Base-by-base conservation (phyloP, 2,329 filamentous ascomycete species). In the Trichoderma aggressivum region DNA sequence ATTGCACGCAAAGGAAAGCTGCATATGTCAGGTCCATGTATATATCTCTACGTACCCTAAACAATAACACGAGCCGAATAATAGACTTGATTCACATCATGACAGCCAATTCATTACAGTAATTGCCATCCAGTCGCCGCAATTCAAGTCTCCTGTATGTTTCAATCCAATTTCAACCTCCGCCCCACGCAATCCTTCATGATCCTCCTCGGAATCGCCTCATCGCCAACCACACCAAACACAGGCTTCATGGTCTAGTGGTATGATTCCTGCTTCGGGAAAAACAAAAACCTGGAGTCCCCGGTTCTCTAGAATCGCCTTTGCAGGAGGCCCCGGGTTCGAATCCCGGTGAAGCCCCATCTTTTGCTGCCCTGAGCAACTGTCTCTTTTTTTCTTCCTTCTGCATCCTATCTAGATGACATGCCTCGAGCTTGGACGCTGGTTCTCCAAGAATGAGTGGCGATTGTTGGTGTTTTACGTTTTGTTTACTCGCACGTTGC, bases 301-400 rank as follows among this genome's bases (percentile, higher is more conserved):
- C 71, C 69, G 71, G 32, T 74, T 74, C 69, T 65, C 43, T 47
- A 72, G 67, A 74, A 72, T 73, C 72, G 66, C 73, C 73, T 68
- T 72, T 74, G 70, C 58, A 73, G 71, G 74, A 74, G 73, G 74
- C 69, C 73, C 73, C 74, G 74, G 73, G 74, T 74, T 75, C 73
- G 70, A 75, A 73, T 73, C 71, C 67, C 70, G 70, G 71, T 70
- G 65, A 72, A 72, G 63, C 73, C 72, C 73, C 47, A 59, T 60
- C 68, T 71, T 71, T 73, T 72, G 59, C 50, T 59, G 30, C 16
- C 7, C 4, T 1, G 3, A 18, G 67, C 39, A 14, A 18, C 24
- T 36, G 21, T 32, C 12, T 5, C 21, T 7, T 47, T 7, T 28
- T 3, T 43, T 36, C 4, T 60, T n/a, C 14, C 36, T 60, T 47